Evolutionary conservation across 768 basidiomycete genomes (phyloP).

Genomic region (Dacryopinax primogenitus): DNA sequence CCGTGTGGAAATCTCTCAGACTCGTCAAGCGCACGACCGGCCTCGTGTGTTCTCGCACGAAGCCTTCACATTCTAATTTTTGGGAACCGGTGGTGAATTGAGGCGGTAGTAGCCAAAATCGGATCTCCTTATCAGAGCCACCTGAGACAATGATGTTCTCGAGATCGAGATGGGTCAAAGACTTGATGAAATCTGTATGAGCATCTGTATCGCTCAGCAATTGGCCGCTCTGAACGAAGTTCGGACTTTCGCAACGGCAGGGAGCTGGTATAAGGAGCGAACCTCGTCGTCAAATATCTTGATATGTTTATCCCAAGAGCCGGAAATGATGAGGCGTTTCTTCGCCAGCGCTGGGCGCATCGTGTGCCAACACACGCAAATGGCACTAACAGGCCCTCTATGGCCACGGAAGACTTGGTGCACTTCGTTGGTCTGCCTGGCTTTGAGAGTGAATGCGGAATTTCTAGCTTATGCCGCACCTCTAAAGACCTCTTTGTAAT

Average conservation of each 20-base stretch:
- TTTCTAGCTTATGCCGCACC: not conserved
- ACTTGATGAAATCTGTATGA: not conserved
- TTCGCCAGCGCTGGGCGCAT: no score
- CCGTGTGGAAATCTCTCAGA: no score
- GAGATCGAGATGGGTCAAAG: not conserved
- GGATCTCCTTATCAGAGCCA: not conserved
- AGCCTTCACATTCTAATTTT: not conserved
- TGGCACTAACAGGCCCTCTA: not conserved
- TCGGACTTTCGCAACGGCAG: not conserved
- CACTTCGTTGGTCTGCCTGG: not conserved
- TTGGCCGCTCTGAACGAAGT: not conserved
- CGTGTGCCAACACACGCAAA: not conserved
- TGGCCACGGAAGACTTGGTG: not conserved
- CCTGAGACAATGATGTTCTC: not conserved
- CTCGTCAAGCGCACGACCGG: not conserved
- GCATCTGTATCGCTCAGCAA: not conserved
- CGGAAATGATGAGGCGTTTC: not conserved
- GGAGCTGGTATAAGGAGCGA: not conserved
- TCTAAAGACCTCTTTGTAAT: not conserved
- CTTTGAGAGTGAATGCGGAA: not conserved
- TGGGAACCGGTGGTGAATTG: not conserved
- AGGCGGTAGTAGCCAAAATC: not conserved
- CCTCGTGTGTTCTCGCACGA: not conserved
- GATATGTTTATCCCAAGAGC: not conserved
- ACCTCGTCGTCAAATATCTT: conserved; percentile 2